phyloP scores from a whole-genome alignment of 169 alveolate genomes.

The Plasmodium gonderi region DNA sequence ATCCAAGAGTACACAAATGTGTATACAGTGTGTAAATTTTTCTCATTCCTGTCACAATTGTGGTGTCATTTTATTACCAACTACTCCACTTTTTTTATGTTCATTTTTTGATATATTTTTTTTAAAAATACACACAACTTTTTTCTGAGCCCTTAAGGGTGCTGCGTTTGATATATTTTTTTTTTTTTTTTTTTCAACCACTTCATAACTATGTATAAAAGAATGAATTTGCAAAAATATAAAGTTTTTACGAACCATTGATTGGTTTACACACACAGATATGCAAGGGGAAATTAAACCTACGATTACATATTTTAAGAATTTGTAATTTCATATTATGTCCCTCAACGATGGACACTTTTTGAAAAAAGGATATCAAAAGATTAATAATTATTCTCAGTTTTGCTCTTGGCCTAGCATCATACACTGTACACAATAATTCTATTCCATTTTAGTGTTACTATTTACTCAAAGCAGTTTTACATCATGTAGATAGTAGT shows the following conservation, averaged over 20 bases:
- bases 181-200: not conserved
- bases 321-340: not conserved
- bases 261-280: not conserved
- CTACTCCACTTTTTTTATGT: not conserved
- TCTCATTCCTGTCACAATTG: not conserved
- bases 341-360: not conserved
- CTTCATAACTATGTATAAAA: no score
- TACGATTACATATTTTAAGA: not conserved
- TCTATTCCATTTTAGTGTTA: not conserved
- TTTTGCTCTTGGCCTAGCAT: not conserved
- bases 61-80: not conserved
- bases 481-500: not conserved
- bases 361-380: not conserved
- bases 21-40: not conserved
- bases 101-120: not conserved
- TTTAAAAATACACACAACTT: slow-evolving; percentile 5
- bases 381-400: not conserved
- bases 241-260: not conserved
- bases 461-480: not conserved
- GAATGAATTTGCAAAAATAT: not conserved
- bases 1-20: not conserved
- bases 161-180: not conserved
- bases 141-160: not conserved
- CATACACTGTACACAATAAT: no score
- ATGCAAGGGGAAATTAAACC: not conserved